Percentiles rank a stretch among this genome's conserved stretches.
These are phyloP conservation scores for Russula lepida DNA, from an alignment of 768 basidiomycete species.

Conservation along the genomic window DNA sequence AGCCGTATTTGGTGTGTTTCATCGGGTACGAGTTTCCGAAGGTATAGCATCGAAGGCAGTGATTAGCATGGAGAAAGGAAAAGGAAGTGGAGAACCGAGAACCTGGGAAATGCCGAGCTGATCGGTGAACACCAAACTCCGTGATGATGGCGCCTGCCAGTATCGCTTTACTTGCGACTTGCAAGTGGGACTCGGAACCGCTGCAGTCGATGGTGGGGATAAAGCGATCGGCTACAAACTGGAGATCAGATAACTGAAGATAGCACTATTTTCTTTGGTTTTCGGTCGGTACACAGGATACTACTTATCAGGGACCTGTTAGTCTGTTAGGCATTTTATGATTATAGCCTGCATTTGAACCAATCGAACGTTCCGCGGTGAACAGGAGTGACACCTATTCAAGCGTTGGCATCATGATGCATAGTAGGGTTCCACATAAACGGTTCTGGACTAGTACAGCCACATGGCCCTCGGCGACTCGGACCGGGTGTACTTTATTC, in stretches of 20 bases:
- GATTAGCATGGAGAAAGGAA: not conserved
- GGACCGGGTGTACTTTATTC: too few species aligned
- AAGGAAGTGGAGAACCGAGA: not conserved
- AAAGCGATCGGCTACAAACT: not conserved
- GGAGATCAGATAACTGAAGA: too few species aligned
- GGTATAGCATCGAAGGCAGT: not conserved
- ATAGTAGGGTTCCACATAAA: too few species aligned
- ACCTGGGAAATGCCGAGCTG: not conserved
- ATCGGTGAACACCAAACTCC: not conserved
- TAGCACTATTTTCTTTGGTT: not conserved
- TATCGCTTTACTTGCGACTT: too few species aligned
- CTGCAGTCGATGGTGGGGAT: too few species aligned
- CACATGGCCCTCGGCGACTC: too few species aligned
- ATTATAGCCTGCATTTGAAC: not conserved
- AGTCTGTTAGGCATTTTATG: too few species aligned
- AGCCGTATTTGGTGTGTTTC: not conserved
- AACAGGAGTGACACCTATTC: not conserved
- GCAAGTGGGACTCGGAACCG: too few species aligned
- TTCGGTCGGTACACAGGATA: not conserved
- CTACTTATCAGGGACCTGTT: too few species aligned
- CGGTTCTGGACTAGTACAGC: too few species aligned
- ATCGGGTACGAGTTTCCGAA: not conserved
- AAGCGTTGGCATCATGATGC: too few species aligned
- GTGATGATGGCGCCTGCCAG: too few species aligned
- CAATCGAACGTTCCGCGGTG: not conserved